Conservation (phyloP, 164 flowering plant species). For the Santalum album region DNA sequence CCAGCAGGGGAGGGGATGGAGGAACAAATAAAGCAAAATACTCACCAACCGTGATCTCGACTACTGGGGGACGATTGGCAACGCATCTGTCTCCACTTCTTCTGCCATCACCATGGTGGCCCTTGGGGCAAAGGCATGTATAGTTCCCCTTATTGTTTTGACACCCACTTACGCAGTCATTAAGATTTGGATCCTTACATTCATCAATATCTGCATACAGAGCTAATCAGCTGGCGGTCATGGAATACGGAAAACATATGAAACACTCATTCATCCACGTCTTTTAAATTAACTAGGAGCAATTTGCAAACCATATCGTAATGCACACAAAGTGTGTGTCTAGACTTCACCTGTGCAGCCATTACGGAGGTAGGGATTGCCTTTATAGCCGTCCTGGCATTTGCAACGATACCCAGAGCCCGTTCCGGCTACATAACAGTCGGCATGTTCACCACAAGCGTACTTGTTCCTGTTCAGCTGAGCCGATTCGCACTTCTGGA, state of each 20-base stretch:
- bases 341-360: constrained; percentile 28
- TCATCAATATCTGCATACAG: constrained; percentile 31
- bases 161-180: constrained; percentile 3
- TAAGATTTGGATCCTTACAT: constrained; percentile 7
- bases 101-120: constrained; percentile 19
- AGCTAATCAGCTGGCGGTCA: too few relatives aligned
- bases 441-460: constrained; percentile 19
- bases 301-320: too few relatives aligned
- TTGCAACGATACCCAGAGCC: constrained; percentile 35
- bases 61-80: not conserved
- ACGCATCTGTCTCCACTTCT: not conserved
- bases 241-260: too few relatives aligned
- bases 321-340: not conserved
- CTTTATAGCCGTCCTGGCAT: constrained; percentile 37
- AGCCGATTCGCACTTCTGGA: constrained; percentile 19
- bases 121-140: constrained; percentile 19
- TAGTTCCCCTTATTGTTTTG: constrained; percentile 12
- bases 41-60: constrained; percentile 5
- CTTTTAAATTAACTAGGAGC: too few relatives aligned
- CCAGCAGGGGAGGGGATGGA: too few relatives aligned
- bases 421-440: constrained; percentile 12
- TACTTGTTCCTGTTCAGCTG: not conserved
- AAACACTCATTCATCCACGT: too few relatives aligned
- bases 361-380: constrained; percentile 43
- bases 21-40: too few relatives aligned